These are phyloP conservation scores for Apiotrichum gracile DNA, from an alignment of 1,284 basidiomycete genomes.

Conservation along the genomic window DNA sequence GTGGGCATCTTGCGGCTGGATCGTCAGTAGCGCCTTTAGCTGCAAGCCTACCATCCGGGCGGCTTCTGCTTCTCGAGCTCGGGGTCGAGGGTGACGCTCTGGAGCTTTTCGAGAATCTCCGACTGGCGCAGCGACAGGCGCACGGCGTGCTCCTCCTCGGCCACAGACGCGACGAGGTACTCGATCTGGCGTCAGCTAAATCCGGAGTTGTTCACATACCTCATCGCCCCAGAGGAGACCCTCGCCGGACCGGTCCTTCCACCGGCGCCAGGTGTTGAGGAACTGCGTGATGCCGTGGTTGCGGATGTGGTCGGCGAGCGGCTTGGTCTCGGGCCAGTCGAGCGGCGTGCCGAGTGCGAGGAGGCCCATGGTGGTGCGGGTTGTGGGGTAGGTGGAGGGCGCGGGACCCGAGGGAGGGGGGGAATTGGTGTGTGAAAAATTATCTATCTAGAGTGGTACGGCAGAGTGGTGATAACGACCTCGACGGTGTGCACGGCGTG, in stretches of 20 bases:
- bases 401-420: not conserved
- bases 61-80: constrained; percentile 52
- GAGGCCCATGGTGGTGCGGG: constrained; percentile 67
- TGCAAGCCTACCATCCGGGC: constrained; percentile 23
- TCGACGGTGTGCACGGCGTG: too few species aligned
- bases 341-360: constrained; percentile 91
- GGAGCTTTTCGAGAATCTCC: constrained; percentile 83
- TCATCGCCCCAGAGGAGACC: constrained; percentile 98
- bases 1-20: constrained; percentile 71
- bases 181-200: constrained; percentile 62
- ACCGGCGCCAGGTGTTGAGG: constrained; percentile 80
- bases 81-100: constrained; percentile 62
- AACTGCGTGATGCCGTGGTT: constrained; percentile 94
- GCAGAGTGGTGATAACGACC: not conserved
- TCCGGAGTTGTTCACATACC: constrained; percentile 52
- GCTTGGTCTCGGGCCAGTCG: constrained; percentile 82
- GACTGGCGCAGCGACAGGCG: constrained; percentile 85
- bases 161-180: constrained; percentile 89
- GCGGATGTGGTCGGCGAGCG: constrained; percentile 79
- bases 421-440: not conserved
- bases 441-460: not conserved
- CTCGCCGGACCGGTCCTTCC: constrained; percentile 89
- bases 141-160: constrained; percentile 70
- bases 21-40: not conserved
- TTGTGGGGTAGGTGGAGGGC: not conserved